A percentile compares a stretch with the other conserved stretches of the same genome.
phyloP scores from a whole-genome alignment of 202 grass and related monocot genomes.

The Sporobolus alterniflorus region DNA sequence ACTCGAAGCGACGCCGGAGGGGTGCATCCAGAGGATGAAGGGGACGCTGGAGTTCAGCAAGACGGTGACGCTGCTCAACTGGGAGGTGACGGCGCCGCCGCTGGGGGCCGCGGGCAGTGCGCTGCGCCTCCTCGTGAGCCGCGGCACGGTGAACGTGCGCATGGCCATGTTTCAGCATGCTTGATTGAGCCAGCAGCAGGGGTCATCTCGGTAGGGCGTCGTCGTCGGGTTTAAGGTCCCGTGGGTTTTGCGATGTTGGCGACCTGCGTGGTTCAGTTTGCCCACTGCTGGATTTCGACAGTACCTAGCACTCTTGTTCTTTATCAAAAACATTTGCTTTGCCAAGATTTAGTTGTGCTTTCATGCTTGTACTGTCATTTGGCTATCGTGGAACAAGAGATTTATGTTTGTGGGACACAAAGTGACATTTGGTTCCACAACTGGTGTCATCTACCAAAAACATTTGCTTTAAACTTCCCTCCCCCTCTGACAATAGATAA shows the following conservation, averaged over 20 bases:
- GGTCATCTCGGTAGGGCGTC: no score
- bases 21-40: neutral
- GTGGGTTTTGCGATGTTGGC: neutral
- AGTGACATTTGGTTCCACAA: neutral
- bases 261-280: neutral
- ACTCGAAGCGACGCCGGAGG: no score
- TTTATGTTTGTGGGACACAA: neutral
- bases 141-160: neutral
- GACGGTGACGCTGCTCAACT: constrained; percentile 4
- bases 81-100: neutral
- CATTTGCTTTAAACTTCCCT: no score
- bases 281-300: neutral
- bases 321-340: neutral
- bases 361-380: neutral
- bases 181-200: neutral
- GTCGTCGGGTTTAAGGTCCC: no score
- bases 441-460: no score
- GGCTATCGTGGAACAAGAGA: neutral
- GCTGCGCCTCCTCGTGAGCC: neutral
- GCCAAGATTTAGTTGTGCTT: neutral
- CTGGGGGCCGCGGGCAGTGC: neutral
- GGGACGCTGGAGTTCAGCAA: constrained; percentile 25
- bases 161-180: neutral
- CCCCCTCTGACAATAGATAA: no score
- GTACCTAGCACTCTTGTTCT: neutral